Percentiles rank a stretch among this genome's conserved stretches.
Evolutionary conservation across 805 yeast genomes (phyloP).

Genomic region (Candida ulmi): DNA sequence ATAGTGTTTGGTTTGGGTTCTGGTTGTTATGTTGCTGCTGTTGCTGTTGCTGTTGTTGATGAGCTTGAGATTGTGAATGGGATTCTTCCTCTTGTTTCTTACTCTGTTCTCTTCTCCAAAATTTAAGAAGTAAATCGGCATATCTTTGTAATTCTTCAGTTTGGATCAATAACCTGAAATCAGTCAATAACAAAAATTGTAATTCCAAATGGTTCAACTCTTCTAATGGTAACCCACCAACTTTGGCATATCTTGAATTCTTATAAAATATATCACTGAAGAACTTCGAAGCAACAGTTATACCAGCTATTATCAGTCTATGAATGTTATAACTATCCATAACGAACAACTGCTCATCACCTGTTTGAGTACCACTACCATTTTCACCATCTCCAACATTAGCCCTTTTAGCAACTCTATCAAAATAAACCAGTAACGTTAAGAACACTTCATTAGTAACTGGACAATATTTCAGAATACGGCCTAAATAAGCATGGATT

Average conservation of each 20-base stretch:
- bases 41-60: background rate
- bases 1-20: no score
- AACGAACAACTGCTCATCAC: constrained; percentile 59
- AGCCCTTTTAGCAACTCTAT: constrained; percentile 83
- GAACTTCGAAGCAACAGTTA: constrained; percentile 92
- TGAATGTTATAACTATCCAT: constrained; percentile 97
- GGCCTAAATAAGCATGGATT: constrained; percentile 78
- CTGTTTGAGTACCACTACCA: constrained; percentile 16
- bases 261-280: constrained; percentile 93
- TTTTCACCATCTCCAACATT: constrained; percentile 37
- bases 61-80: background rate
- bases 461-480: constrained; percentile 95
- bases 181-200: constrained; percentile 78
- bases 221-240: constrained; percentile 90
- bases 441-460: constrained; percentile 96
- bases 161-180: constrained; percentile 81
- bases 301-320: constrained; percentile 87
- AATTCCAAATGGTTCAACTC: constrained; percentile 90
- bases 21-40: background rate
- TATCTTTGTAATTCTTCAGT: constrained; percentile 88
- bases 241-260: constrained; percentile 89
- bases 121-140: constrained; percentile 78
- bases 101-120: constrained; percentile 64
- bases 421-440: constrained; percentile 87
- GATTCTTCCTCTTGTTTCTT: constrained; percentile 6